phyloP scores from a whole-genome alignment of 306 rosid genomes.

The Castanea sativa region DNA sequence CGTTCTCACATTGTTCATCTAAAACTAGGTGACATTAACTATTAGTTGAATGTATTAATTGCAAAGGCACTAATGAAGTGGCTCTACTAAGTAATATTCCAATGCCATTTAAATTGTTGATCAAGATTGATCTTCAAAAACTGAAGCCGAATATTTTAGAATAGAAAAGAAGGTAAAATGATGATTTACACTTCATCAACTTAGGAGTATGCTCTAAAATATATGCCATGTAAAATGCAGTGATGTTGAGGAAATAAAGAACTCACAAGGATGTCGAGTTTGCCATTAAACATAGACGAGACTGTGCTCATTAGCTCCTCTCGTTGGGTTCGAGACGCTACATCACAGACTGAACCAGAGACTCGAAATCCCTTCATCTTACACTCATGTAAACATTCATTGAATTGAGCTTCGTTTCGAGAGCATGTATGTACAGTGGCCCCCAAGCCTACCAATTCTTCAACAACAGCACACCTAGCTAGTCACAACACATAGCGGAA shows the following conservation, averaged over 20 bases:
- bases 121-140: no score
- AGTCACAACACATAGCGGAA: background rate
- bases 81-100: no score
- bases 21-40: background rate
- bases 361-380: conserved; percentile 17
- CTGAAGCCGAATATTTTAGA: no score
- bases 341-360: conserved; percentile 24
- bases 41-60: no score
- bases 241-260: no score
- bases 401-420: conserved; percentile 23
- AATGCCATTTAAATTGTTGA: no score
- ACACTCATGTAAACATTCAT: conserved; percentile 30
- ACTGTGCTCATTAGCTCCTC: conserved; percentile 15
- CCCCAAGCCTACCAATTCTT: conserved; percentile 39
- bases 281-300: conserved; percentile 12
- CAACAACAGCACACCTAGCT: background rate
- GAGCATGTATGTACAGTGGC: conserved; percentile 26
- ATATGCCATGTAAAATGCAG: no score
- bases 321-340: conserved; percentile 1
- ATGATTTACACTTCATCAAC: no score
- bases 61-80: no score
- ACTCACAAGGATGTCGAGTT: conserved; percentile 27
- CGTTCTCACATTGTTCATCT: conserved; percentile 14
- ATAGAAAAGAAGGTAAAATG: no score
- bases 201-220: no score